Base-by-base conservation (phyloP, 2,329 filamentous ascomycete genomes). In the Fusarium domesticum region DNA sequence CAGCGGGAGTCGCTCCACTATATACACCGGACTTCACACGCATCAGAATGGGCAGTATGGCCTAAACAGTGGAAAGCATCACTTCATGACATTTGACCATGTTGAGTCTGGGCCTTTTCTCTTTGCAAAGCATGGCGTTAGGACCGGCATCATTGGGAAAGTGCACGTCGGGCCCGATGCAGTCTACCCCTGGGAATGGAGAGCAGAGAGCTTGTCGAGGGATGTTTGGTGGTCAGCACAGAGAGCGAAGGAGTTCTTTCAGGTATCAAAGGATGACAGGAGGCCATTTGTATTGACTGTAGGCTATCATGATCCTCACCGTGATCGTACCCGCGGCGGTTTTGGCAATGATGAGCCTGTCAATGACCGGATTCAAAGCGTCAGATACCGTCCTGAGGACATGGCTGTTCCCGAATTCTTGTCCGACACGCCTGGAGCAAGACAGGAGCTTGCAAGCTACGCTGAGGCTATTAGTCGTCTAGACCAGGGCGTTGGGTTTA, bases 1-100 rank as follows among this genome's bases (percentile, higher is more conserved):
- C 57, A 74, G 70, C 43, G 68, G 64, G 16, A 72, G 68, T 48
- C 66, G 73, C 5, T 70, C 71, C 0, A 68, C 68, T 16, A 68
- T 76, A 12, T 76, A 76, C 56, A 74, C 72, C 0, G 73, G 73
- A 5, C 59, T 75, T 1, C 73, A 76, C 47, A 73, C 71, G 0
- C 71, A 73, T 43, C 51, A 76, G 42, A 76, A 70, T 6, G 56
- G 61, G 12, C 59, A 62, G 16, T 47, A 47, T n/a, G 45, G 40
- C 2, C 34, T 47, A 6, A 37, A 40, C 12, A 36, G 36, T 17
- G 40, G 45, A 5, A 46, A 53, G 25, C 61, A 69, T 42, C 69
- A 72, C 48, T 76, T 76, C 39, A 57, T 63, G 47, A 75, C 70
- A 0, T 69, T 67, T 44, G 64, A 71, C 28, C 57, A 71, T 43